Evolutionary conservation across 148 eudicot species (phyloP).

Genomic region (Fagopyrum tataricum): DNA sequence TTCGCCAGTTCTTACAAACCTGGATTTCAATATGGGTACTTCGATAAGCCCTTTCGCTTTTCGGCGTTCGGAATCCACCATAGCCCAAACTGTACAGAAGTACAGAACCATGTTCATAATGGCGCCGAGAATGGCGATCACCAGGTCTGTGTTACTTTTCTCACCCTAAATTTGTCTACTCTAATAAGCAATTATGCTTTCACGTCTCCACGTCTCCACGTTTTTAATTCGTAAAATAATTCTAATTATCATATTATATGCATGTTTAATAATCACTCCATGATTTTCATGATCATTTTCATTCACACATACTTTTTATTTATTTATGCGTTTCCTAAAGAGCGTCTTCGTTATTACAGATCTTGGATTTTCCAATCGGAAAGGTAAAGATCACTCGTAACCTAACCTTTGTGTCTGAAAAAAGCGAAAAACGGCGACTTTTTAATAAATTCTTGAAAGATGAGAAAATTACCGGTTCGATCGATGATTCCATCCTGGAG

Average conservation of each 20-base stretch:
- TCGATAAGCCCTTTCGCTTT: conserved; percentile 19
- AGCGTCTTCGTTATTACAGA: conserved; percentile 23
- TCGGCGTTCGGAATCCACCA: conserved; percentile 33
- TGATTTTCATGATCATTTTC: too few species aligned
- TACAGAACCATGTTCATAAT: conserved; percentile 13
- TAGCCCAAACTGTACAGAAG: conserved; percentile 24
- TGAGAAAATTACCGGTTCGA: conserved; percentile 33
- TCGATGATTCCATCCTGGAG: conserved; percentile 45
- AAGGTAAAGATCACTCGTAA: conserved; percentile 38
- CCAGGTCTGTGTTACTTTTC: conserved; percentile 23
- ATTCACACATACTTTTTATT: not conserved
- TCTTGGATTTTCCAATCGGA: conserved; percentile 65
- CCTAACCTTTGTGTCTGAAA: conserved; percentile 45
- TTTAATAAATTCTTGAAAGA: too few species aligned
- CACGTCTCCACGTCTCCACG: too few species aligned
- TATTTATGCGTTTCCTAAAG: not conserved
- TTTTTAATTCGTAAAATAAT: too few species aligned
- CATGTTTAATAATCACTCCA: too few species aligned
- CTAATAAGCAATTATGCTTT: too few species aligned
- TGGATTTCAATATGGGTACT: conserved; percentile 14
- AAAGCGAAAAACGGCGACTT: conserved; percentile 27
- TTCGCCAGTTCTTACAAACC: conserved; percentile 20
- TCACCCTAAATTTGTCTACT: not conserved
- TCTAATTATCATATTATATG: too few species aligned
- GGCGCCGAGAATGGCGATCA: not conserved